Conservation (phyloP, 129 eudicot species). For the Escallonia rubra region DNA sequence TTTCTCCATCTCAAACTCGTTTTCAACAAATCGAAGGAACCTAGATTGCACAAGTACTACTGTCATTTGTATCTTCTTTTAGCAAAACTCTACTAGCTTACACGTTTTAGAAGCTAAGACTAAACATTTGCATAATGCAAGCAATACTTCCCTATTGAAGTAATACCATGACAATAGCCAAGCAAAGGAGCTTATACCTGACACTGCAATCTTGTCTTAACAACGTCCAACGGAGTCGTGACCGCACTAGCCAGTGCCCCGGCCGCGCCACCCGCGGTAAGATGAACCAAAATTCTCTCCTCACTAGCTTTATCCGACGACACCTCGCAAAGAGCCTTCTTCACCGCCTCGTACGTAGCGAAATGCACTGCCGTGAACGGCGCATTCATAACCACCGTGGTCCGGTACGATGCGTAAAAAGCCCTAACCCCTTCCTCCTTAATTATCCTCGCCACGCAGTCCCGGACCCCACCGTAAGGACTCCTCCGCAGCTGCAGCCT, state of each 20-base stretch:
- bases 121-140: too few species aligned
- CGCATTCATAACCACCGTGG: conserved; percentile 31
- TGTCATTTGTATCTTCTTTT: too few species aligned
- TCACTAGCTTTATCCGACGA: conserved; percentile 14
- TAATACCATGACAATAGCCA: too few species aligned
- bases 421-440: conserved; percentile 31
- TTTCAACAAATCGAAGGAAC: too few species aligned
- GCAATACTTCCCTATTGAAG: too few species aligned
- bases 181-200: conserved; percentile 13
- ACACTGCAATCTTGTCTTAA: conserved; percentile 29
- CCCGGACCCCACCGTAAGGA: conserved; percentile 20
- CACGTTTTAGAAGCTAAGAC: too few species aligned
- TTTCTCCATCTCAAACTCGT: too few species aligned
- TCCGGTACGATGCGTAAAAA: conserved; percentile 8
- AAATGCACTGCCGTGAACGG: conserved; percentile 33
- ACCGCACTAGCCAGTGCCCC: conserved; percentile 23
- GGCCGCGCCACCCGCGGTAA: conserved; percentile 28
- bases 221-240: conserved; percentile 35
- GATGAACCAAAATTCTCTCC: conserved; percentile 21
- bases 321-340: conserved; percentile 17
- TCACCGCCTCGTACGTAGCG: conserved; percentile 29
- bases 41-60: too few species aligned
- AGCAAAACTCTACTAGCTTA: too few species aligned
- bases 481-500: conserved; percentile 2
- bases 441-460: conserved; percentile 24